These are phyloP conservation scores for Sporothrix humicola DNA, from an alignment of 2,329 filamentous ascomycete genomes.

Conservation along the genomic window DNA sequence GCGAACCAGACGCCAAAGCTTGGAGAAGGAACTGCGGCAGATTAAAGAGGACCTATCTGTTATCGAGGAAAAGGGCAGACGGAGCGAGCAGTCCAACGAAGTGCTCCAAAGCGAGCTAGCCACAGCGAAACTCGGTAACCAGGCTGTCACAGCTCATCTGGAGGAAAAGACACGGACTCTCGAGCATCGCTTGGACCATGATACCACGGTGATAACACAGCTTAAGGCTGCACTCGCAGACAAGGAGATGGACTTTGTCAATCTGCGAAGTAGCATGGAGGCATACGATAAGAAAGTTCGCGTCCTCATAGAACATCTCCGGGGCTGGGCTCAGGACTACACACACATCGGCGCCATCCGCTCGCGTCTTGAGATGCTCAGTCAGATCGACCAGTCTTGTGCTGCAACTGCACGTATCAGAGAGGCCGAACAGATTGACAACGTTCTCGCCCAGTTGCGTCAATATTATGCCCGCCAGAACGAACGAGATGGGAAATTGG, in stretches of 20 bases:
- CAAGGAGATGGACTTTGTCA: conserved; percentile 31
- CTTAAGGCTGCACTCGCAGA: conserved; percentile 31
- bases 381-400: conserved; percentile 28
- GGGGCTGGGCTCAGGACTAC: conserved; percentile 34
- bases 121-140: background rate
- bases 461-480: conserved; percentile 26
- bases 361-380: conserved; percentile 32
- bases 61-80: conserved; percentile 32
- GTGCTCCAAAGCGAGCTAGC: conserved; percentile 31
- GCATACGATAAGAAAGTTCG: conserved; percentile 30
- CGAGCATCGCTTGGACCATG: conserved; percentile 8
- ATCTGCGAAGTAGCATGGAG: conserved; percentile 25
- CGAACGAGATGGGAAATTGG: background rate
- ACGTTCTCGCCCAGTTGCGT: conserved; percentile 30
- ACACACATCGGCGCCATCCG: conserved; percentile 30
- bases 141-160: background rate
- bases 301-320: conserved; percentile 31
- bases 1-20: conserved; percentile 30
- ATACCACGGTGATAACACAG: conserved; percentile 13
- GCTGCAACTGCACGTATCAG: conserved; percentile 13
- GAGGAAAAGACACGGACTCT: conserved; percentile 22
- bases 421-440: conserved; percentile 32
- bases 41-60: conserved; percentile 29
- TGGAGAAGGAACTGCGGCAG: conserved; percentile 36
- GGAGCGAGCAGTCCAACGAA: conserved; percentile 7